Base-by-base conservation (phyloP, 208 protist species). In the Wallacemonas sp. region DNA sequence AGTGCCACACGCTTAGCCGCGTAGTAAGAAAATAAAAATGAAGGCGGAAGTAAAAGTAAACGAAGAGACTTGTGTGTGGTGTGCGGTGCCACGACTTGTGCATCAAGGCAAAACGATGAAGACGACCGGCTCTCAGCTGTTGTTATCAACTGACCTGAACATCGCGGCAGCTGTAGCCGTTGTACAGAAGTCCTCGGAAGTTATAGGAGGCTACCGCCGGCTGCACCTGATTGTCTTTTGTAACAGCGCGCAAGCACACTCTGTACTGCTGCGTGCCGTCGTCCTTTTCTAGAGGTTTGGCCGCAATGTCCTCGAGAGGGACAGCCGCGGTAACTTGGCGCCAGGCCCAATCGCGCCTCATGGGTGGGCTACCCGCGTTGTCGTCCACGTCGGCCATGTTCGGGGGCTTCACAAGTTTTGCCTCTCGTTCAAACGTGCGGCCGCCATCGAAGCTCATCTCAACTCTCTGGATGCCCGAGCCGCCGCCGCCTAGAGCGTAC, bases 381-480 rank as follows among this genome's bases (percentile, higher is more conserved):
- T 58, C 51, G 30, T 58, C 30, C n/a, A 58, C 21, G 30, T 31
- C 51, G 4, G 51, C 51, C 12, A 17, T 24, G 14, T 19, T 34
- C 0, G 73, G 73, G 2, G 41, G 47, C n/a, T 70, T 67, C n/a
- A 72, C 53, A 2, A 76, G 5, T 39, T 39, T 61, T 15, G 68
- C 73, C 4, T 60, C 44, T 38, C 39, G 2, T 30, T 70, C 64
- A 77, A 91, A 97, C 6, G 80, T 84, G 22, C 81, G 62, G 19
- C 91, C 91, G 46, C 75, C 77, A 69, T 95, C 91, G 15, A 65
- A 63, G 27, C 87, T 90, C 9, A 97, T 75, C 53, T 97, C 91
- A 3, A 97, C 91, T 14, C 91, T 73, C 39, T 75, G 55, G 80
- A 95, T 90, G 45, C 69, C 82, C 33, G 67, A 26, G n/a, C 91